Evolutionary conservation across 2,329 filamentous ascomycete species (phyloP), one percentile per base, ranked within the genome.

Genomic region (Exophiala oligosperma): DNA sequence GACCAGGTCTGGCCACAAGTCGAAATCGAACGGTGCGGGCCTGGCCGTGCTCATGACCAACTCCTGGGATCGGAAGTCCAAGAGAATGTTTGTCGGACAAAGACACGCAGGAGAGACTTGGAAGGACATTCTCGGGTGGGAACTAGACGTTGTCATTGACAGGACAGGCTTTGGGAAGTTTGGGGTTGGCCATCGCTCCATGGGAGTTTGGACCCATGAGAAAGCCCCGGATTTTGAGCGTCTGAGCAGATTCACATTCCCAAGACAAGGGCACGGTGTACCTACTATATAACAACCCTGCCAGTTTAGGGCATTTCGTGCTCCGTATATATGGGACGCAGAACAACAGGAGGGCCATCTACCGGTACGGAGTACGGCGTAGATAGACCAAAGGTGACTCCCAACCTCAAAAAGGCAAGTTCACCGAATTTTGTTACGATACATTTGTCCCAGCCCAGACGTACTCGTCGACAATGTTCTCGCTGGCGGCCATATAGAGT

Each of bases 21-120:
- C 48, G 21, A 60, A 63, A 37, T 59, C 64, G 2, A 43, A 61
- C 23, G 60, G 63, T 5, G 77, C 69, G 17, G 83, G 82, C 0
- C 76, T 84, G 37, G 83, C 83, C 9, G 83, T 82, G n/a, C 71
- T 87, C 6, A 77, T 88, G 73, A 84, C 79, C 49, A 83, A 65
- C 73, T 75, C 2, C 75, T 74, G 40, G 71, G 75, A 11, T 73
- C 71, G 8, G 17, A 54, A 40, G 44, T 56, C 46, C 69, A 77
- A 62, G 84, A 83, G 75, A 57, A 89, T 90, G 86, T 81, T 78
- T 62, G 84, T 88, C 9, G 87, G 86, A 0, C 71, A 76, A 48
- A 72, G 73, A 47, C 83, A 86, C 67, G 77, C 77, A 0, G 84
- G 83, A 0, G 83, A 89, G 73, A 71, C 74, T 46, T 89, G 86